Conservation (phyloP, 345 rosid species). For the Citrus hindsii region DNA sequence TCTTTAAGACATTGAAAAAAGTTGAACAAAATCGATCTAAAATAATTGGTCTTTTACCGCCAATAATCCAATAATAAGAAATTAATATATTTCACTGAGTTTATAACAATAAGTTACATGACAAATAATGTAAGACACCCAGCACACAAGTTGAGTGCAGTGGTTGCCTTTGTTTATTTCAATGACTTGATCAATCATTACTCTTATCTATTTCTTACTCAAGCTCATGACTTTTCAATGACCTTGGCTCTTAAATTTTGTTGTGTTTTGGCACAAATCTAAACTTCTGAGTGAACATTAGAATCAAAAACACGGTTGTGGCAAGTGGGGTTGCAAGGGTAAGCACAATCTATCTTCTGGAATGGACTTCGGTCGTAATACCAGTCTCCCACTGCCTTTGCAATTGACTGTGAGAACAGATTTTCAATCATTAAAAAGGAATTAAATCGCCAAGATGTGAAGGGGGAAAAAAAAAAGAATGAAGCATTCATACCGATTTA, state of each 20-base stretch:
- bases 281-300: conserved; percentile 30
- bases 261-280: conserved; percentile 13
- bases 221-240: not conserved
- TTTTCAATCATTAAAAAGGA: not conserved
- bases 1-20: not conserved
- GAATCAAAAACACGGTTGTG: conserved; percentile 43
- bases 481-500: conserved; percentile 37
- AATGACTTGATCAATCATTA: conserved; percentile 35
- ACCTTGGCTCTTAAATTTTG: conserved; percentile 2
- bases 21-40: not conserved
- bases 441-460: not conserved
- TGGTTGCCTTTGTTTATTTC: conserved; percentile 35
- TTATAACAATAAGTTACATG: conserved; percentile 14
- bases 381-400: conserved; percentile 92
- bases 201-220: not conserved
- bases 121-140: conserved; percentile 24
- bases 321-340: conserved; percentile 96
- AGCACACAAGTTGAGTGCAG: conserved; percentile 43
- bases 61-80: not conserved
- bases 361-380: conserved; percentile 57
- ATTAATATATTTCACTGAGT: conserved; percentile 17
- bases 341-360: conserved; percentile 84
- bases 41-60: not conserved
- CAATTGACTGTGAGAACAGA: conserved; percentile 52
- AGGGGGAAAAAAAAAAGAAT: not conserved